Base-by-base conservation (phyloP, 768 basidiomycete species). In the Lactarius indigo region DNA sequence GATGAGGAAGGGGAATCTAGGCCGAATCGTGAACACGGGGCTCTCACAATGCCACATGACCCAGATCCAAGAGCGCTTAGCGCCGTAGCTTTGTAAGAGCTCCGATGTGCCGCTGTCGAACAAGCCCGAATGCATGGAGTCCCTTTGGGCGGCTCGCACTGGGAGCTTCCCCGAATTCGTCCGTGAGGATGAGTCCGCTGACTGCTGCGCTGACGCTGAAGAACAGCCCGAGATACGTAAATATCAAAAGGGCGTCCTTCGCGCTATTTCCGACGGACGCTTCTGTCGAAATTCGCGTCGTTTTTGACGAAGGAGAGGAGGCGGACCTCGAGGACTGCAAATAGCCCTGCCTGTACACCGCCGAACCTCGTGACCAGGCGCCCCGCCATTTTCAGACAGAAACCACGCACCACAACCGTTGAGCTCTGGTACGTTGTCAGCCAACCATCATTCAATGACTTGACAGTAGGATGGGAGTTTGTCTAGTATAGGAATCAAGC, bases 101-200 rank as follows among this genome's bases (percentile, higher is more conserved):
- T 62, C 61, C 4, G 56, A 26, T 1, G 65, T 52, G 18, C 58
- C 58, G 35, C 68, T 69, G n/a, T 69, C 68, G 42, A 68, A 69
- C 26, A 56, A 23, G 23, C 65, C 68, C 26, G 59, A 42, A 18
- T 63, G 61, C 20, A 65, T 62, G 12, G 57, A 52, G 28, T 69
- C 61, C 13, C 26, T 26, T 28, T 42, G 61, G 3, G 69, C 64
- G 1, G 69, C 68, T 1, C 64, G 58, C 30, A 70, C 66, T 2
- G 69, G 69, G 13, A 70, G 59, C 42, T 60, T 60, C 68, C 5
- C 68, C 64, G 9, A 70, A 69, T 23, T 69, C 67, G 30, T 65
- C 68, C 23, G 57, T 70, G 1, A 70, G 68, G 52, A 70, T 60
- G 44, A 69, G 64, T 23, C 68, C 68, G 61, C 68, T 69, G 52